Evolutionary conservation across 495 filamentous ascomycete species (phyloP), one percentile per base, ranked within the genome.

Genomic region (Glonium stellatum): DNA sequence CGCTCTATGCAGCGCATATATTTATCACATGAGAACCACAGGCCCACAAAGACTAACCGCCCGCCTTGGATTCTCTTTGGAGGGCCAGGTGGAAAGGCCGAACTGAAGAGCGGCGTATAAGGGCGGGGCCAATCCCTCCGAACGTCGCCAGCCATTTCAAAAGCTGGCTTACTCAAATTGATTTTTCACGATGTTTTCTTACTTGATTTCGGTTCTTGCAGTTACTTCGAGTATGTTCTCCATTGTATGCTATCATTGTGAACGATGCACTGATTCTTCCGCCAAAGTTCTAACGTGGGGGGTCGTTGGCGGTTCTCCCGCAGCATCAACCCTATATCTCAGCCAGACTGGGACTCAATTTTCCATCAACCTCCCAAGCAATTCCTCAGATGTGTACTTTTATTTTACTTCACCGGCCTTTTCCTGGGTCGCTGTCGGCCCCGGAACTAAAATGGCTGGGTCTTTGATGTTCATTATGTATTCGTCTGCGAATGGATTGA

Each of bases 401-500:
- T 61, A 64, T 54, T 67, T 67, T 36, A 61, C 65, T 0, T 48
- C 34, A 25, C 65, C 65, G 34, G 65, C 65, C 11, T 67, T 58
- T 41, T 67, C 65, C 19, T 67, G 65, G 65, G 60, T 67, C 1
- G 61, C 49, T 13, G 61, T 67, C 13, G 65, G 65, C 8, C 59
- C 63, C 47, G 65, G 65, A 11, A 49, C 58, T 49, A 49, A 35
- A 10, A 67, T 67, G 65, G 58, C 53, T 53, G 37, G 60, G 25
- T 58, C 52, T 31, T 49, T 67, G 37, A 64, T 64, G 60, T 55
- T 67, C 23, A 48, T 67, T 35, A 53, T 67, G 65, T 67, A 67
- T 61, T 61, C 52, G 22, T 57, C 51, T 19, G 18, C 57, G 22
- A 56, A 67, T 25, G 52, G 58, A 4, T 60, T 61, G 12, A 67